Percentiles rank a stretch among this genome's conserved stretches.
Conservation (phyloP, 257 asterid genomes). For the Jaltomata sinuosa region DNA sequence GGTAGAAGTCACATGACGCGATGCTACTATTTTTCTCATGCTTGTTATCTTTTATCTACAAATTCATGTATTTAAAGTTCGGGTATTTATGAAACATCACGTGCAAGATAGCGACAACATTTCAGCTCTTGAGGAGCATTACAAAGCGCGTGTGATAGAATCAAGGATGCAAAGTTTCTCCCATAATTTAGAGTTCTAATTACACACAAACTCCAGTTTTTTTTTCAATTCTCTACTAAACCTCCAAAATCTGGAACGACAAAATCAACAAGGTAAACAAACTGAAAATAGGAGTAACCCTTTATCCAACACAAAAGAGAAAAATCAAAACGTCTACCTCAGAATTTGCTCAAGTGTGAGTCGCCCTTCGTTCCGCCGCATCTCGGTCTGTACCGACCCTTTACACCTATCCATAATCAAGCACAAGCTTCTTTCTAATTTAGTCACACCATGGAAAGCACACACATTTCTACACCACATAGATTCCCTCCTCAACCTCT, state of each 20-base stretch:
- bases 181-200: not conserved
- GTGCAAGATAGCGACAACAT: not conserved
- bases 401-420: conserved; percentile 86
- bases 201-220: not conserved
- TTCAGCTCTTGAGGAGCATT: not conserved
- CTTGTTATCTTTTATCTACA: not conserved
- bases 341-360: conserved; percentile 95
- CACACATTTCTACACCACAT: conserved; percentile 98
- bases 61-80: not conserved
- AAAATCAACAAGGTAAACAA: not conserved
- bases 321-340: conserved; percentile 38
- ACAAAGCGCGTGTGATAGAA: not conserved
- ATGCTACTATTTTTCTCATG: not conserved
- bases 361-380: conserved; percentile 85
- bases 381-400: conserved; percentile 81
- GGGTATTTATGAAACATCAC: not conserved
- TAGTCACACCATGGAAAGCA: conserved; percentile 77
- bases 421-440: conserved; percentile 55
- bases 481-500: conserved; percentile 71
- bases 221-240: not conserved
- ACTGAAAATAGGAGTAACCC: not conserved
- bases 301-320: not conserved
- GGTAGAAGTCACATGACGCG: not conserved
- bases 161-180: not conserved
- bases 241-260: not conserved